These are phyloP conservation scores for Phytophthora vignae DNA, from an alignment of 352 stramenopile species.

Conservation along the genomic window DNA sequence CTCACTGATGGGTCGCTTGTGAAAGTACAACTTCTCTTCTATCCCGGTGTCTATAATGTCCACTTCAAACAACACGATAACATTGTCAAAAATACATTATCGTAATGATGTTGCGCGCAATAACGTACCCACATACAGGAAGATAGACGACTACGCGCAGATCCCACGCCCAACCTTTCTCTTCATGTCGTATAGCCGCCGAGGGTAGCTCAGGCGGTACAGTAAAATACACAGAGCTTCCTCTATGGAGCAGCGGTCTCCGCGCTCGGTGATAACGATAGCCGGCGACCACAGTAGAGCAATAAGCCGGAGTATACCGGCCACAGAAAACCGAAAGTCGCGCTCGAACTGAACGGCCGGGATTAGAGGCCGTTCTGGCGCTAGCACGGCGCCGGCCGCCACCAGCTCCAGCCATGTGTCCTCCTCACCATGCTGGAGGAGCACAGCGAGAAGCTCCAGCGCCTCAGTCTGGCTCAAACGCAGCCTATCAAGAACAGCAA, in stretches of 20 bases:
- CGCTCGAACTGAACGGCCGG: not conserved
- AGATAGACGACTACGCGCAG: not conserved
- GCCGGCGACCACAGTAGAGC: not conserved
- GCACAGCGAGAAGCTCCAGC: not conserved
- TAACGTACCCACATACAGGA: not conserved
- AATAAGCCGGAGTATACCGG: not conserved
- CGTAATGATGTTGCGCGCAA: not conserved
- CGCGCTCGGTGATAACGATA: not conserved
- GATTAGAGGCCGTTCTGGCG: not conserved
- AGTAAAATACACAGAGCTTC: not conserved
- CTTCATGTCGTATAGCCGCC: not conserved
- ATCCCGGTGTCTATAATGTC: not conserved
- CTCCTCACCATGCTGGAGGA: not conserved
- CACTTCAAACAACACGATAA: too few relatives aligned
- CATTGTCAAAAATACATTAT: not conserved
- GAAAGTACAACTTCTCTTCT: not conserved
- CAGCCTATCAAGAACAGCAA: not conserved
- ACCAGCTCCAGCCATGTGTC: not conserved
- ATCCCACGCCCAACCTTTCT: not conserved
- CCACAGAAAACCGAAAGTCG: not conserved
- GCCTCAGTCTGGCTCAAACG: not conserved
- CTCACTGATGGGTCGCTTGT: not conserved
- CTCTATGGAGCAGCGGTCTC: not conserved
- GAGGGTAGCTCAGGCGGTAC: not conserved
- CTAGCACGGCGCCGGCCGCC: too few relatives aligned